phyloP scores from a whole-genome alignment of 129 eudicot species.

The Lactuca sativa region DNA sequence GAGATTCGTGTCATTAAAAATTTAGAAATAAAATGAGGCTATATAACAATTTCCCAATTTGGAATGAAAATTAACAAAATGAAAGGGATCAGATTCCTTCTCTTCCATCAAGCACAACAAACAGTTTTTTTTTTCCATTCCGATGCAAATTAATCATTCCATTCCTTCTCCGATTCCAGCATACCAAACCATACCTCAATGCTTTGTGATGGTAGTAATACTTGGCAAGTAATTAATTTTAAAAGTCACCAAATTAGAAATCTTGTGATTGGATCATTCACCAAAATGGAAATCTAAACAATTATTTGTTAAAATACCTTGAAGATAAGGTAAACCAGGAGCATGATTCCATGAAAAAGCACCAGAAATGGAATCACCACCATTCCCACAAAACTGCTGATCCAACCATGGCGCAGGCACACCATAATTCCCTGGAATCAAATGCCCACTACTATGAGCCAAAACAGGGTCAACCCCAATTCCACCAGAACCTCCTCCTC shows the following conservation, averaged over 20 bases:
- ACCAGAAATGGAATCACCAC: slow-evolving; percentile 38
- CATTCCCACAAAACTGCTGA: slow-evolving; percentile 46
- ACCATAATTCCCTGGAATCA: slow-evolving; percentile 48
- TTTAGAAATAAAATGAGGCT: too few relatives aligned
- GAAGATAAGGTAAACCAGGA: slow-evolving; percentile 55
- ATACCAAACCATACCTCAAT: neutral
- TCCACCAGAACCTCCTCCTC: slow-evolving; percentile 42
- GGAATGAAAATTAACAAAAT: neutral
- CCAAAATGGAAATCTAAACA: neutral
- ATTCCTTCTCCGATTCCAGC: neutral
- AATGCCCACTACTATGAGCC: slow-evolving; percentile 47
- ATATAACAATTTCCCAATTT: neutral
- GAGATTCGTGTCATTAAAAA: neutral
- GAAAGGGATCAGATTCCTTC: neutral
- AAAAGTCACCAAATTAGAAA: slow-evolving; percentile 2
- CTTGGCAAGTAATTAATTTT: slow-evolving; percentile 12
- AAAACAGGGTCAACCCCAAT: slow-evolving; percentile 47
- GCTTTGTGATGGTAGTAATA: neutral
- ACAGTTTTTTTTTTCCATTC: neutral
- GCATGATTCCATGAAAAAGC: slow-evolving; percentile 65
- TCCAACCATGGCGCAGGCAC: slow-evolving; percentile 69
- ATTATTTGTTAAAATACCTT: slow-evolving; percentile 44
- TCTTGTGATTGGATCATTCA: slow-evolving; percentile 2
- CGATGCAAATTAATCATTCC: neutral
- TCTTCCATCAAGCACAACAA: neutral